These are phyloP conservation scores for Penicillium brasilianum DNA, from an alignment of 2,329 filamentous ascomycete genomes.

Conservation along the genomic window DNA sequence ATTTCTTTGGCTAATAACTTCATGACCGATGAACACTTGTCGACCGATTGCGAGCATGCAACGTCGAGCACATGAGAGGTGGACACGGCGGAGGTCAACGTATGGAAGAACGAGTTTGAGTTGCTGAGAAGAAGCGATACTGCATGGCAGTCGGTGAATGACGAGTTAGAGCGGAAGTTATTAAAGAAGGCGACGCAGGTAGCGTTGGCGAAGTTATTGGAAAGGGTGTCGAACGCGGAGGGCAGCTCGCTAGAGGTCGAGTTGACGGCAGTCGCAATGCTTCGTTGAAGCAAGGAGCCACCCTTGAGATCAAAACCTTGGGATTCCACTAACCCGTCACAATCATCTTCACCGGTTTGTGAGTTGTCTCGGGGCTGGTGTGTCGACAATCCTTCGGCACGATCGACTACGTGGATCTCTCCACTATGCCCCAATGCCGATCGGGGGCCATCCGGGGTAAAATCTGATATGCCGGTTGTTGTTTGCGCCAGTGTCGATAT, in stretches of 20 bases:
- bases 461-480: constrained; percentile 7
- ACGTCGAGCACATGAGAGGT: constrained; percentile 80
- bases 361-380: constrained; percentile 5
- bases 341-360: neutral
- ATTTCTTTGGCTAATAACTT: constrained; percentile 68
- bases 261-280: constrained; percentile 4
- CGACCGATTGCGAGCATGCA: constrained; percentile 71
- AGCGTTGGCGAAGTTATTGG: constrained; percentile 63
- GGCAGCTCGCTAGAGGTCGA: constrained; percentile 52
- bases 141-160: constrained; percentile 77
- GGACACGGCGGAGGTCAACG: constrained; percentile 69
- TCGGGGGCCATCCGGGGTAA: constrained; percentile 11
- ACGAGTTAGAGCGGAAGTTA: constrained; percentile 66
- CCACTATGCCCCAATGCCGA: constrained; percentile 23
- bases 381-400: constrained; percentile 21
- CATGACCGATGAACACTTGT: constrained; percentile 70
- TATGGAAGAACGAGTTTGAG: constrained; percentile 82
- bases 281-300: neutral
- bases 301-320: neutral
- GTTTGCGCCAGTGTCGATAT: constrained; percentile 21
- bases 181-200: constrained; percentile 65
- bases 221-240: constrained; percentile 69
- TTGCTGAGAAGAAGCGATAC: constrained; percentile 85
- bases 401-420: constrained; percentile 25
- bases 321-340: too few relatives aligned